phyloP scores from a whole-genome alignment of 78 protist species.

The Cyanophora paradoxa region DNA sequence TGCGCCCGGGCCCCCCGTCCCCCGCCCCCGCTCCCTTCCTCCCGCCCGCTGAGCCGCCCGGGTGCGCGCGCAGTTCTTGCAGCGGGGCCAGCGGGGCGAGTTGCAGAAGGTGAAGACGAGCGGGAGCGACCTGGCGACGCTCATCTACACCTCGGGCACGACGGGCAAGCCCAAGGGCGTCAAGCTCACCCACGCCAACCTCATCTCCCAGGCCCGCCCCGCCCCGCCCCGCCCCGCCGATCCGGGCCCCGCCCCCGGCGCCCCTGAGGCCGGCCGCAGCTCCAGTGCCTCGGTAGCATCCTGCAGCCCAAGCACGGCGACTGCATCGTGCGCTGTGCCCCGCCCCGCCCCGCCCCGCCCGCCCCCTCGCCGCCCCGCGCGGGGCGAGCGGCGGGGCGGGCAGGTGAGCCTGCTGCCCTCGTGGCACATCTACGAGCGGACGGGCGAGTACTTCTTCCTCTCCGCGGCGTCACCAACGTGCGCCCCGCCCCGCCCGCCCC shows the following conservation, averaged over 20 bases:
- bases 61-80: not conserved
- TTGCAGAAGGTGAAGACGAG: not conserved
- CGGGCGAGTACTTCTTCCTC: conserved; percentile 14
- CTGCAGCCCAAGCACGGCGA: too few species aligned
- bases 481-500: not conserved
- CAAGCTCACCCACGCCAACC: conserved; percentile 18
- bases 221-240: not conserved
- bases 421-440: conserved; percentile 27
- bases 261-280: too few species aligned
- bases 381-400: not conserved
- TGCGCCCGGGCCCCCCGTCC: too few species aligned
- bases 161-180: conserved; percentile 25
- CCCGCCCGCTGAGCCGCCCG: too few species aligned
- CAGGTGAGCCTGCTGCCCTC: conserved; percentile 9
- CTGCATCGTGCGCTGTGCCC: too few species aligned
- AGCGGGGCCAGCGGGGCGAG: not conserved
- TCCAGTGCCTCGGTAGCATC: too few species aligned
- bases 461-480: too few species aligned
- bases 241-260: too few species aligned
- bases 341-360: not conserved
- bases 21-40: too few species aligned
- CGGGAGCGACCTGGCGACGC: not conserved
- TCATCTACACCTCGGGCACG: conserved; percentile 40
- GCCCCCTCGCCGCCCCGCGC: not conserved
- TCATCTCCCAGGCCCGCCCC: not conserved